These are phyloP conservation scores for Leishmania tarentolae DNA, from an alignment of 208 protist genomes.

Conservation along the genomic window DNA sequence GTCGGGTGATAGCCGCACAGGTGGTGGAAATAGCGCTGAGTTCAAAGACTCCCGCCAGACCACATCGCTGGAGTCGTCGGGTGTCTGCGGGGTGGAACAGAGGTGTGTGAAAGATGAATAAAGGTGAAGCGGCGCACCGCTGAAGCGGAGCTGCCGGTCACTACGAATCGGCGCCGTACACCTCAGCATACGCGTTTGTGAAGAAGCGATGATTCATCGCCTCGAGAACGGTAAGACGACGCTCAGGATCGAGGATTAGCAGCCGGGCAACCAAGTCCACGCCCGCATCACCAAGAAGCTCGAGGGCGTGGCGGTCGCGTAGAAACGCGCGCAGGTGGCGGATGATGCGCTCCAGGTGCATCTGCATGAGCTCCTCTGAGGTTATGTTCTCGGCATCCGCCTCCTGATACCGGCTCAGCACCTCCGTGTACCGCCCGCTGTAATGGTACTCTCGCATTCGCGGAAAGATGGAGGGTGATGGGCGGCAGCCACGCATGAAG, in stretches of 20 bases:
- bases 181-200: conserved; percentile 19
- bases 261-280: conserved; percentile 63
- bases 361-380: conserved; percentile 10
- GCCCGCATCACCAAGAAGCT: conserved; percentile 60
- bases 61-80: neutral
- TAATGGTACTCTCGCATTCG: conserved; percentile 53
- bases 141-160: neutral
- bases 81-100: neutral
- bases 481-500: conserved; percentile 86
- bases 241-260: conserved; percentile 62
- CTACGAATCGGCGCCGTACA: conserved; percentile 17
- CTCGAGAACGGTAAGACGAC: conserved; percentile 57
- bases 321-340: conserved; percentile 41
- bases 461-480: conserved; percentile 68
- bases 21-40: neutral
- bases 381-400: conserved; percentile 2
- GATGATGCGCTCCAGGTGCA: conserved; percentile 31
- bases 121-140: neutral
- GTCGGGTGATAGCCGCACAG: neutral
- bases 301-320: conserved; percentile 35
- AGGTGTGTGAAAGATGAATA: neutral
- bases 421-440: conserved; percentile 28
- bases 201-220: conserved; percentile 79
- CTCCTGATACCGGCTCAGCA: conserved; percentile 32
- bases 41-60: neutral